Evolutionary conservation across 495 filamentous ascomycete species (phyloP), one percentile per base, ranked within the genome.

Genomic region (Hypoxylon lienhwacheense): DNA sequence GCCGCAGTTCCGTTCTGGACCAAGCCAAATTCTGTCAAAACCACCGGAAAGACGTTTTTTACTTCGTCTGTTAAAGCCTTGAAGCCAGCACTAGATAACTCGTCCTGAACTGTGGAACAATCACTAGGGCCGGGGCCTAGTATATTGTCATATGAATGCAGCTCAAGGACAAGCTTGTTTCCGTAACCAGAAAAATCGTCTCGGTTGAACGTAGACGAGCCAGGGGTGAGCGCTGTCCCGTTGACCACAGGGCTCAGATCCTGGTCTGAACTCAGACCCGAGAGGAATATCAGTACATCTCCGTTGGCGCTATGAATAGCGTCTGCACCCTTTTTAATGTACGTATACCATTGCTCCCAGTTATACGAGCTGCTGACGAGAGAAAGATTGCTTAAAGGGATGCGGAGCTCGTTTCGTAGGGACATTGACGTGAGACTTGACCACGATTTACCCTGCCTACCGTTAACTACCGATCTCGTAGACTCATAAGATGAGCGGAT

Each of bases 121-220:
- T 71, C 67, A 43, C 76, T 80, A 37, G 74, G 69, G 0, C 68
- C 68, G 0, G 73, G 73, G 4, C 55, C 55, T 0, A 53, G 11
- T 16, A 70, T 69, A 39, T 72, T 76, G 47, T 81, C 77, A 45
- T 83, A 85, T 4, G 79, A 77, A 66, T 85, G 83, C 2, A 87
- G 54, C 59, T 85, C 83, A 11, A 83, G 78, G 15, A 84, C 78
- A 2, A 84, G 55, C 51, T 86, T 85, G 54, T 77, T 40, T 4
- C 47, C 65, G 41, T 63, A 60, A 6, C 65, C 70, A 5, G 53
- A 29, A 49, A 81, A 80, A 26, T 72, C 71, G n/a, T 59, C 41
- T n/a, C 63, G 55, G 20, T 68, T 64, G 64, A 83, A 80, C 0
- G 57, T 69, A 3, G 63, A 71, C 1, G 67, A 70, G 26, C 68